Percentiles rank a stretch among this genome's conserved stretches.
Conservation (phyloP, 169 alveolate genomes). For the Cyclospora cayetanensis region DNA sequence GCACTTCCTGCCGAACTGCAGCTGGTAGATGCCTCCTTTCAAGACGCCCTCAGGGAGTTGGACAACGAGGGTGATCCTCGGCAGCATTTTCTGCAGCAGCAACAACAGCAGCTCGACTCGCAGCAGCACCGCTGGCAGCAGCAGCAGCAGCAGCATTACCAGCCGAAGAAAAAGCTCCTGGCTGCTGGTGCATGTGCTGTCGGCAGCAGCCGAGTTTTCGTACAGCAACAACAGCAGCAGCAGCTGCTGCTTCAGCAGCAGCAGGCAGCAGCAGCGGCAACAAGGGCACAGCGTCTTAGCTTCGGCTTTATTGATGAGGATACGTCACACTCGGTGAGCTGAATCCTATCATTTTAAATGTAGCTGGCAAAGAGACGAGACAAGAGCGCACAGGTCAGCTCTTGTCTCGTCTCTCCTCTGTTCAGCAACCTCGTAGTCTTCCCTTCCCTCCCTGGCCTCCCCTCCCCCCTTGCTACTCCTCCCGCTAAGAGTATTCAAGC, state of each 20-base stretch:
- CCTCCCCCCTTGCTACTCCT: too few species aligned
- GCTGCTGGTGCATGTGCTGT: slow-evolving; percentile 2
- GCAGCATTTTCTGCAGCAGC: background rate
- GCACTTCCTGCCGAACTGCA: background rate
- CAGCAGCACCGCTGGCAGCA: background rate
- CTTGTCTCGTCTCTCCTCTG: too few species aligned
- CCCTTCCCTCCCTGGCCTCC: too few species aligned
- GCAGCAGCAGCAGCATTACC: slow-evolving; percentile 4
- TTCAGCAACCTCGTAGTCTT: too few species aligned
- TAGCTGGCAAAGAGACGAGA: too few species aligned
- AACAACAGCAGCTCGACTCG: background rate
- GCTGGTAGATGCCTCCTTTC: background rate
- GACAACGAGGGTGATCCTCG: background rate
- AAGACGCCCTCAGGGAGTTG: background rate
- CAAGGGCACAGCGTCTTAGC: slow-evolving; percentile 19
- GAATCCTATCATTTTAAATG: too few species aligned
- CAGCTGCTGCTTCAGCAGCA: background rate
- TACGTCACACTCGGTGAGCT: background rate
- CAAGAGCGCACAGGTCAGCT: too few species aligned
- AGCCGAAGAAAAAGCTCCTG: slow-evolving; percentile 12
- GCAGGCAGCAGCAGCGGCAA: background rate
- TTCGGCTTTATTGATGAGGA: background rate
- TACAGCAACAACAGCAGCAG: slow-evolving; percentile 13
- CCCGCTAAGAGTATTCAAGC: background rate
- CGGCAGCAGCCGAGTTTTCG: slow-evolving; percentile 13